Conservation (phyloP, 2,329 filamentous ascomycete species). For the Pezicula rhizophila region DNA sequence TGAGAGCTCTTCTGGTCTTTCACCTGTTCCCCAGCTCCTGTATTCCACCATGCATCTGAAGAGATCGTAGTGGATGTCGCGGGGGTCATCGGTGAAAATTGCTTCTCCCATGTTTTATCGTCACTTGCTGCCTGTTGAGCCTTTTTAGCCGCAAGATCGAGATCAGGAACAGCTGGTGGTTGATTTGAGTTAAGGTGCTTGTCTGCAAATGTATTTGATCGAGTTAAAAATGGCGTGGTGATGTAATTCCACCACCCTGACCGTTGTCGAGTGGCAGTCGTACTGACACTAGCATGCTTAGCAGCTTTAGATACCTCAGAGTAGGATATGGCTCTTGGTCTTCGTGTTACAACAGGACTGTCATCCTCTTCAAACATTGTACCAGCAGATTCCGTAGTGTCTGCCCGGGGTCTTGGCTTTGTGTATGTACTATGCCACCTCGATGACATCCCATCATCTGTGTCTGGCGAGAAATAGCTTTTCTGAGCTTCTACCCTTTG, state of each 20-base stretch:
- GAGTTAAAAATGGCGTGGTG: conserved; percentile 58
- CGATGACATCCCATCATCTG: conserved; percentile 23
- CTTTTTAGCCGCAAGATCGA: conserved; percentile 26
- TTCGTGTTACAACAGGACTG: conserved; percentile 33
- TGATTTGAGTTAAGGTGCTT: conserved; percentile 10
- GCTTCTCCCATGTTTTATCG: conserved; percentile 25
- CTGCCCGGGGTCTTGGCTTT: conserved; percentile 16
- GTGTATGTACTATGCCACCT: conserved; percentile 9
- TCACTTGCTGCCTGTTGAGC: conserved; percentile 18
- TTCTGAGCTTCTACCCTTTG: conserved; percentile 18
- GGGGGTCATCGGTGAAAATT: conserved; percentile 25
- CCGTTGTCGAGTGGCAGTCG: conserved; percentile 34
- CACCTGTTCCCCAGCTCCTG: conserved; percentile 6
- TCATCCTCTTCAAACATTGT: conserved; percentile 69
- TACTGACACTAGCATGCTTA: conserved; percentile 22
- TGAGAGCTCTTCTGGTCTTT: conserved; percentile 11
- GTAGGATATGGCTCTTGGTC: conserved; percentile 31
- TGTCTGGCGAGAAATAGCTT: conserved; percentile 26
- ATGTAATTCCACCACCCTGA: conserved; percentile 78
- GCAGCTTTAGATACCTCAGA: conserved; percentile 9
- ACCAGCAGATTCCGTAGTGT: conserved; percentile 34
- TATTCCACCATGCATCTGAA: conserved; percentile 34
- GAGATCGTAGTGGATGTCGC: conserved; percentile 22
- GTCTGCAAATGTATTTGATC: conserved; percentile 27
- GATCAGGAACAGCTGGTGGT: conserved; percentile 26